These are phyloP conservation scores for Globisporangium perplexum DNA, from an alignment of 352 stramenopile genomes.

Conservation along the genomic window DNA sequence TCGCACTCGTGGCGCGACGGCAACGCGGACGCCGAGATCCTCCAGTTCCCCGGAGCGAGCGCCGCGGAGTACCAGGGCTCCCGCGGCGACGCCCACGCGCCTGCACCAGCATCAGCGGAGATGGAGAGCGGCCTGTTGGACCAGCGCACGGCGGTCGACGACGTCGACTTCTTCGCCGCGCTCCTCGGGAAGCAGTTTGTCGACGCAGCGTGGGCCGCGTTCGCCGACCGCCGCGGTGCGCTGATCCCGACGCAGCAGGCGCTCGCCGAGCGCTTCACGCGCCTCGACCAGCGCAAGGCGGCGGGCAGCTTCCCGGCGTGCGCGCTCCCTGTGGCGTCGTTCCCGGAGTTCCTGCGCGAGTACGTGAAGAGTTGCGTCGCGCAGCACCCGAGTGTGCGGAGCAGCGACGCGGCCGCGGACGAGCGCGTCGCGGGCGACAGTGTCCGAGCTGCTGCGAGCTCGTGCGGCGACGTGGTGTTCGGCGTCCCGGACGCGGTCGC, in stretches of 20 bases:
- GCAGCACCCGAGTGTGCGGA: slow-evolving; percentile 7
- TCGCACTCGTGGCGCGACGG: slow-evolving; percentile 65
- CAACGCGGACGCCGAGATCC: slow-evolving; percentile 22
- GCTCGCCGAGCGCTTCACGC: slow-evolving; percentile 29
- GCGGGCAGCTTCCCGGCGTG: slow-evolving; percentile 18
- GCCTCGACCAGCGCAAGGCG: slow-evolving; percentile 49
- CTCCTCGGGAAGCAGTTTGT: slow-evolving; percentile 61
- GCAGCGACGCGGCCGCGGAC: not conserved
- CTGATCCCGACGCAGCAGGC: slow-evolving; percentile 23
- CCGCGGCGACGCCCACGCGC: not conserved
- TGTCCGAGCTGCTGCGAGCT: no score
- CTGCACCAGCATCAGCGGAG: not conserved
- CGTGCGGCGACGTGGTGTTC: no score
- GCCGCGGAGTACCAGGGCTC: not conserved
- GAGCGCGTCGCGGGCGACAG: not conserved
- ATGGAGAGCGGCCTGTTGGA: not conserved
- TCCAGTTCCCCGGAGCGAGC: not conserved
- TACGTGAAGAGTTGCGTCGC: slow-evolving; percentile 46
- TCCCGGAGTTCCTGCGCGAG: slow-evolving; percentile 49
- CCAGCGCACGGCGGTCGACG: slow-evolving; percentile 21
- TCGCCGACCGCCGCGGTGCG: slow-evolving; percentile 23
- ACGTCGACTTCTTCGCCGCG: slow-evolving; percentile 52
- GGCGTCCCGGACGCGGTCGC: not conserved
- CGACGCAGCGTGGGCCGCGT: slow-evolving; percentile 47
- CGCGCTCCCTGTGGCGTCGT: slow-evolving; percentile 37